Conservation (phyloP, 1,284 basidiomycete genomes). For the Ceratobasidium sp. region DNA sequence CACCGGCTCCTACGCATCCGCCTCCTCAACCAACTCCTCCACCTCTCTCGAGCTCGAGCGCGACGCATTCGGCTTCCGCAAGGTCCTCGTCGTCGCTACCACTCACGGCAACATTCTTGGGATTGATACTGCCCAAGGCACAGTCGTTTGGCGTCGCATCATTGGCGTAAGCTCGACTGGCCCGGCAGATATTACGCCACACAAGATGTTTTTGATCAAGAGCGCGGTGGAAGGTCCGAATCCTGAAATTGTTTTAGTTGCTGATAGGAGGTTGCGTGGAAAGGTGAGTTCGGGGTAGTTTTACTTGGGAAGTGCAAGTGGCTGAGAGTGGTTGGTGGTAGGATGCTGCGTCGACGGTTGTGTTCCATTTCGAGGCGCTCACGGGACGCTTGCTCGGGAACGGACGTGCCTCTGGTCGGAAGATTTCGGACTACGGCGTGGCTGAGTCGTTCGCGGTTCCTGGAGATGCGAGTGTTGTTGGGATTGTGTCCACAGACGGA, state of each 20-base stretch:
- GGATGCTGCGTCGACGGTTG: conserved; percentile 70
- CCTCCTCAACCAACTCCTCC: conserved; percentile 59
- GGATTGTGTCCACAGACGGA: conserved; percentile 68
- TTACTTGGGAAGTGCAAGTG: background rate
- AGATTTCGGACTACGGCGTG: conserved; percentile 67
- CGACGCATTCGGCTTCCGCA: conserved; percentile 90
- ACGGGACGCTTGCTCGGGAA: conserved; percentile 65
- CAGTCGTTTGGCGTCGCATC: conserved; percentile 80
- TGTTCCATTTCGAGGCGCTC: conserved; percentile 83
- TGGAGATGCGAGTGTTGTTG: conserved; percentile 63
- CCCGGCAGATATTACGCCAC: conserved; percentile 68
- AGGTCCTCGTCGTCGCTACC: conserved; percentile 84
- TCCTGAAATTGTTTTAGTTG: conserved; percentile 74
- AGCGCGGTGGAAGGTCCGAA: conserved; percentile 57
- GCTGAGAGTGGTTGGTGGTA: conserved; percentile 52
- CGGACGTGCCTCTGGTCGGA: conserved; percentile 21
- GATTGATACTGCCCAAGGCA: conserved; percentile 82
- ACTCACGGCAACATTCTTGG: conserved; percentile 83
- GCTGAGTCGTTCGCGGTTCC: conserved; percentile 71
- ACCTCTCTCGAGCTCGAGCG: conserved; percentile 59
- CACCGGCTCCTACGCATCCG: conserved; percentile 75
- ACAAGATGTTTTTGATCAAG: conserved; percentile 69
- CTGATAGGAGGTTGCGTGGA: conserved; percentile 50
- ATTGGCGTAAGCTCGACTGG: conserved; percentile 50
- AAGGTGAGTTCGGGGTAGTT: conserved; percentile 7